Base-by-base conservation (phyloP, 2,329 filamentous ascomycete species). In the Aspergillus hortae region DNA sequence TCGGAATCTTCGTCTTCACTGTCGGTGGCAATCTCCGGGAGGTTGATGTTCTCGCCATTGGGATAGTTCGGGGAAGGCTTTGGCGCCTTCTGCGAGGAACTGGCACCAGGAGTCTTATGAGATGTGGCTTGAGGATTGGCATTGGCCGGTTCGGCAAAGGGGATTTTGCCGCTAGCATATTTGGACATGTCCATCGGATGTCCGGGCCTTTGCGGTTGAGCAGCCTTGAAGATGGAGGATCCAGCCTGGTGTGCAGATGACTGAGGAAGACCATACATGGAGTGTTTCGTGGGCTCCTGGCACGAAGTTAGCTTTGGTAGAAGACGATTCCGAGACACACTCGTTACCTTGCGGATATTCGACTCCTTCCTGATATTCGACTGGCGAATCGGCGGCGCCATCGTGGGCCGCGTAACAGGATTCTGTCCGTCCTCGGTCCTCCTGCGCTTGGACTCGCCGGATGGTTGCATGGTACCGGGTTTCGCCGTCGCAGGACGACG, bases 21-120 rank as follows among this genome's bases (percentile, higher is more conserved):
- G 67, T 99, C 95, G 1, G 94, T 97, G 57, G 91, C 85, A 61
- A 99, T 97, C 61, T 99, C 94, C 0, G 94, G 92, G 3, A 99
- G 83, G 60, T 94, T 88, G 63, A 99, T 96, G 47, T 82, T 83
- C 53, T 99, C 94, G 55, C 92, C 90, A 61, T 90, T 92, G 55
- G 87, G 88, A 73, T 95, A 95, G 48, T 89, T 84, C 1, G 91
- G 91, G 1, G 91, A 95, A 27, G 88, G 87, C 58, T 84, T 81
- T 15, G 81, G 61, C 25, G 67, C 62, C 54, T 72, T 74, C 49
- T 68, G 61, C 42, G 67, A 62, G 42, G 69, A 65, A 49, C 59
- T 61, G 62, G 88, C 81, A 9, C 80, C 84, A 1, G 88, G 86
- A 14, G 88, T 89, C 76, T 91, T 91, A 74, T 79, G 56, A 66